Percentiles rank a stretch among this genome's conserved stretches.
phyloP scores from a whole-genome alignment of 108 stramenopile species.

The Nitzschia putrida region DNA sequence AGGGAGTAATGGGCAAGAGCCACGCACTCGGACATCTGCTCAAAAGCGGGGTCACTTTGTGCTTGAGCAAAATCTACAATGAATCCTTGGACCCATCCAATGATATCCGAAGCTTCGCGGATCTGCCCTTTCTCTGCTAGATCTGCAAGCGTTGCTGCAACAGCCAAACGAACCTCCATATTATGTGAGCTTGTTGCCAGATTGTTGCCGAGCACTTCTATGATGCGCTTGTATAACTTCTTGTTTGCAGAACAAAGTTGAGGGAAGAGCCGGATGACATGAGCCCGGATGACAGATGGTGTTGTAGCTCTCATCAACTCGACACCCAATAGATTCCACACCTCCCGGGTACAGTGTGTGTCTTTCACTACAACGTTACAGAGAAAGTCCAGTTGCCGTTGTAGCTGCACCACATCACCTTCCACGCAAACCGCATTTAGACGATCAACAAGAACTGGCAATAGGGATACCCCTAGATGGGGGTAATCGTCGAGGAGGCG shows the following conservation, averaged over 20 bases:
- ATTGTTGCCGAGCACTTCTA: slow-evolving; percentile 54
- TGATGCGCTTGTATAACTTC: slow-evolving; percentile 62
- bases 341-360: slow-evolving; percentile 66
- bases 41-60: slow-evolving; percentile 44
- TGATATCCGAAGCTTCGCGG: slow-evolving; percentile 66
- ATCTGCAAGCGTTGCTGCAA: slow-evolving; percentile 65
- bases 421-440: slow-evolving; percentile 36
- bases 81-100: slow-evolving; percentile 65
- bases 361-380: slow-evolving; percentile 48
- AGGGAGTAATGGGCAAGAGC: slow-evolving; percentile 57
- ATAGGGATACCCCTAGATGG: slow-evolving; percentile 46
- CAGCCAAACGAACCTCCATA: slow-evolving; percentile 56
- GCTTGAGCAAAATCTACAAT: slow-evolving; percentile 48
- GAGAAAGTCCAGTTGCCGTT: slow-evolving; percentile 43
- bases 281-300: slow-evolving; percentile 48
- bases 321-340: slow-evolving; percentile 62
- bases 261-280: slow-evolving; percentile 60
- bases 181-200: slow-evolving; percentile 12
- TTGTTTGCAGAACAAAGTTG: slow-evolving; percentile 63
- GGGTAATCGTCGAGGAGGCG: slow-evolving; percentile 36
- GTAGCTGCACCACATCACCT: slow-evolving; percentile 18
- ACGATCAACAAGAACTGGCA: slow-evolving; percentile 40
- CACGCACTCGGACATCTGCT: slow-evolving; percentile 7
- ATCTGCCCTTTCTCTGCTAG: slow-evolving; percentile 65
- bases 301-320: slow-evolving; percentile 33